Base-by-base conservation (phyloP, 352 stramenopile species). In the Blastocystis sp. region DNA sequence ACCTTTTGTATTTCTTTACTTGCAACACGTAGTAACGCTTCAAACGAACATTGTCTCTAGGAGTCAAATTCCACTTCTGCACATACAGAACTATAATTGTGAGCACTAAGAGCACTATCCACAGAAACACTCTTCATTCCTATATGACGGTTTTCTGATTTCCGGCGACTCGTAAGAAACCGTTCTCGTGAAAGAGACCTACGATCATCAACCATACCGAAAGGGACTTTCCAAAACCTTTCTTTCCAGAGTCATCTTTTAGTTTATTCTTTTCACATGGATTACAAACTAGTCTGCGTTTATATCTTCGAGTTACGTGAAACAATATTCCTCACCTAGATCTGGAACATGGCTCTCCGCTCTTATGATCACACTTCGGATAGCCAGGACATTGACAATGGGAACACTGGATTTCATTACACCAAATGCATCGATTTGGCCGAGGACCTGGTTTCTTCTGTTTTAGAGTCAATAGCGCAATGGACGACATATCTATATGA, bases 191-290 rank as follows among this genome's bases (percentile, higher is more conserved):
- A 66, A 27, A 66, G 19, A 67, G 71, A 83, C 46, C 71, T 83
- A 83, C 3, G 0, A 21, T 12, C 32, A 83, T 67, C 19, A 67
- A 24, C 29, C 2, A 0, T 32, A 21, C 2, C 27, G 24, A 66
- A 29, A 42, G 1, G 6, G 2, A 83, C 71, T 63, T 65, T 0
- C 46, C 35, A 43, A 83, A 9, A 46, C n/a, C 66, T 39, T 66
- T 65, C 51, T 83, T 83, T 67, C 42, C 39, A 42, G 42, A 43
- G 9, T 83, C 71, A 32, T 83, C 71, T 43, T 83, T 83, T n/a
- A 83, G 54, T 83, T 83, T 83, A n/a, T 83, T 83, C 71, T 83
- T 83, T 83, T 83, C 71, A 29, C 71, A 83, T 24, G 71, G 71
- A 46, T 83, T 83, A 54, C 71, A 83, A 5, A 83, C 71, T 0